Evolutionary conservation across 2,329 filamentous ascomycete species (phyloP), one percentile per base, ranked within the genome.

Genomic region (Colletotrichum coccodes): DNA sequence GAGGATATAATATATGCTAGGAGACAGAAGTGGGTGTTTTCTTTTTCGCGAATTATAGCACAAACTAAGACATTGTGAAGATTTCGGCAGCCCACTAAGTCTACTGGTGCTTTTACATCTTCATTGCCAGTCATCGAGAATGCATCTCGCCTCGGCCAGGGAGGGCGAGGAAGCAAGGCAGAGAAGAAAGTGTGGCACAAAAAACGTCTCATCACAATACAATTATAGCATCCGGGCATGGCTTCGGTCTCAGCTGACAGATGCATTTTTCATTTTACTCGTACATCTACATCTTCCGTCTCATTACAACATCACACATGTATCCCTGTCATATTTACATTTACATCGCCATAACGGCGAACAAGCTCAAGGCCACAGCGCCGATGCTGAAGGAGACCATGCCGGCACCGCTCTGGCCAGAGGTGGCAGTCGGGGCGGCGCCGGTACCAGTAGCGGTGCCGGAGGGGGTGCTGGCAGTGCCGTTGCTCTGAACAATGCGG

Each of bases 401-500:
- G 23, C 21, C 7, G 11, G 65, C 65, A 21, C 47, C 65, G 56
- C 61, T 68, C 28, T 46, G 26, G 5, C 47, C 65, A 18, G 61
- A 34, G 4, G 58, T 57, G 6, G 65, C 44, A 6, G 54, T 47
- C 14, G 67, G 50, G 3, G 38, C n/a, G n/a, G 67, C 42, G 8
- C 44, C 52, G 4, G 60, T 28, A 16, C 28, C 60, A 14, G 57
- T 57, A 8, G 50, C 40, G 12, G 67, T 62, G 14, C 56, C 57
- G 0, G 57, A 62, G 4, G 67, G 67, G 1, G 44, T 30, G n/a
- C 50, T 9, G 0, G 63, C 42, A 4, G 67, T 70, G 5, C 62
- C 67, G 58, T 66, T 68, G 50, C 52, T 62, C 40, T 60, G 32
- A n/a, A 68, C 75, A 30, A 87, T 85, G 6, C 84, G 79, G 1